Percentiles rank a stretch among this genome's conserved stretches.
Evolutionary conservation across 2,329 filamentous ascomycete genomes (phyloP).

Genomic region (Aureobasidium musti): DNA sequence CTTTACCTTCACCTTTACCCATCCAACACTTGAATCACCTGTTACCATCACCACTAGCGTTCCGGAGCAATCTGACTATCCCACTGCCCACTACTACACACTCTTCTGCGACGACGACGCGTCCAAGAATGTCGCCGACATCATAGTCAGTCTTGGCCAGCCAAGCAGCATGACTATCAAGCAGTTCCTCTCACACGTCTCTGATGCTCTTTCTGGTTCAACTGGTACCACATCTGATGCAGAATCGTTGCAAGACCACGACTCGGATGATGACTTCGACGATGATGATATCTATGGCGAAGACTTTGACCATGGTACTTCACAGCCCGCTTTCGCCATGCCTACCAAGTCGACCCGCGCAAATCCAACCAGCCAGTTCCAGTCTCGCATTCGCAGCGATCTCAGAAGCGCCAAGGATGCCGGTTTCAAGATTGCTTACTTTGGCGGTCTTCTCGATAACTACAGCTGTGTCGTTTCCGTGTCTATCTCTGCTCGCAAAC

Average conservation of each 20-base stretch:
- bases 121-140: slow-evolving; percentile 46
- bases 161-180: slow-evolving; percentile 49
- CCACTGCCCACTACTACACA: slow-evolving; percentile 58
- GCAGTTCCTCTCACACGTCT: slow-evolving; percentile 54
- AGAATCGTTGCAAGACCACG: slow-evolving; percentile 32
- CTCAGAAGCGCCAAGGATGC: slow-evolving; percentile 61
- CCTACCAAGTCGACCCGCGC: background rate
- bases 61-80: slow-evolving; percentile 62
- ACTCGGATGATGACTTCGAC: slow-evolving; percentile 41
- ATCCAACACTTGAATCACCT: slow-evolving; percentile 30
- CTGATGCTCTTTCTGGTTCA: slow-evolving; percentile 44
- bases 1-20: slow-evolving; percentile 62
- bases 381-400: slow-evolving; percentile 50
- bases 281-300: slow-evolving; percentile 45
- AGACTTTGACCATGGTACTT: slow-evolving; percentile 18
- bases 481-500: slow-evolving; percentile 67
- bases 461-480: slow-evolving; percentile 61
- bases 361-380: slow-evolving; percentile 26
- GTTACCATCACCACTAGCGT: slow-evolving; percentile 30
- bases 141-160: slow-evolving; percentile 52
- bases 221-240: slow-evolving; percentile 45
- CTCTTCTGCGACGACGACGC: slow-evolving; percentile 56
- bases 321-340: background rate
- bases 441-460: slow-evolving; percentile 54
- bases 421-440: slow-evolving; percentile 69